Conservation (phyloP, 2,329 filamentous ascomycete genomes). For the Neofusicoccum parvum region DNA sequence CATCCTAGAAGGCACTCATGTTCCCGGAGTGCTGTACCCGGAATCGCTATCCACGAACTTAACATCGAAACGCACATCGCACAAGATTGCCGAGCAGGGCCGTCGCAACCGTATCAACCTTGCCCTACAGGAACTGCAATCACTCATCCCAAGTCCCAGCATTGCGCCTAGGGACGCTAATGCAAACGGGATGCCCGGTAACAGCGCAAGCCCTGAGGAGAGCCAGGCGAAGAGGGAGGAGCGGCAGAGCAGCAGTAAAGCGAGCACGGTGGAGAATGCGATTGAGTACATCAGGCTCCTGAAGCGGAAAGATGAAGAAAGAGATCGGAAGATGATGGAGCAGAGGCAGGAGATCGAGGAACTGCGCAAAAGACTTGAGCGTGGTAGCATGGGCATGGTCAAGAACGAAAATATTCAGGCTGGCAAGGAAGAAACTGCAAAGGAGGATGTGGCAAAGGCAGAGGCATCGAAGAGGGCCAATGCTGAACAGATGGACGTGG, state of each 20-base stretch:
- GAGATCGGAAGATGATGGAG: constrained; percentile 63
- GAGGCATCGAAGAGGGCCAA: background rate
- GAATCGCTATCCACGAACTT: constrained; percentile 89
- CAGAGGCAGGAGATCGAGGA: constrained; percentile 63
- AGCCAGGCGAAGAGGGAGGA: constrained; percentile 36
- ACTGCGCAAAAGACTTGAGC: constrained; percentile 38
- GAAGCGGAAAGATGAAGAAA: constrained; percentile 70
- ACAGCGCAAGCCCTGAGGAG: constrained; percentile 29
- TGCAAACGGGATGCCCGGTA: constrained; percentile 41
- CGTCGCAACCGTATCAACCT: constrained; percentile 93
- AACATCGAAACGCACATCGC: constrained; percentile 93
- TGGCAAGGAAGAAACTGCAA: background rate
- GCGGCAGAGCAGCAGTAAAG: constrained; percentile 77
- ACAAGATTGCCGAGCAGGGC: constrained; percentile 97
- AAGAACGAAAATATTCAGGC: background rate
- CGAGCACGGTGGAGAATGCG: constrained; percentile 94
- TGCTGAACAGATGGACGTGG: background rate
- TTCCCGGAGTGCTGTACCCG: constrained; percentile 88
- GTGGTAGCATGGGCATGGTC: background rate
- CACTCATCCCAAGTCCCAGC: constrained; percentile 68
- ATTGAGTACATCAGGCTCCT: constrained; percentile 92
- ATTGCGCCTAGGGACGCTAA: constrained; percentile 31
- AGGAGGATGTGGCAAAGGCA: background rate
- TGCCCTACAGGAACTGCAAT: constrained; percentile 87
- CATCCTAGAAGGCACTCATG: constrained; percentile 87